A percentile compares a stretch with the other conserved stretches of the same genome.
These are phyloP conservation scores for Dactylonectria macrodidyma DNA, from an alignment of 2,329 filamentous ascomycete species.

Conservation along the genomic window DNA sequence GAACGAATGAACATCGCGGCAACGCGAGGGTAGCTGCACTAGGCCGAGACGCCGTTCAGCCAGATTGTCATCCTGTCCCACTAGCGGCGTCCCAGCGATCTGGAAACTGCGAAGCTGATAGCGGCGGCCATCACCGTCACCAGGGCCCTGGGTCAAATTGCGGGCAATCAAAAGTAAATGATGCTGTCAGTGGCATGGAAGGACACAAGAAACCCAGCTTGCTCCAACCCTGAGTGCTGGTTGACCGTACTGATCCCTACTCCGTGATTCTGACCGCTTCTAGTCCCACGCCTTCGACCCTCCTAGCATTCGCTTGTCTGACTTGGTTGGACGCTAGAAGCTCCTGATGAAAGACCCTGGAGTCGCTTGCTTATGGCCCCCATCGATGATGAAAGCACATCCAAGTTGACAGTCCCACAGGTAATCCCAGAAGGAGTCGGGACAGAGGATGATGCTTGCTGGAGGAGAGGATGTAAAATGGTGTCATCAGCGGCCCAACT, in stretches of 20 bases:
- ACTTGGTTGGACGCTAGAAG: slow-evolving; percentile 35
- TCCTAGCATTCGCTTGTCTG: slow-evolving; percentile 17
- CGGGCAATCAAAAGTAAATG: slow-evolving; percentile 38
- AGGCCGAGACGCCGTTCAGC: slow-evolving; percentile 35
- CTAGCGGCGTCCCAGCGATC: slow-evolving; percentile 49
- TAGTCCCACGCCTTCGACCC: slow-evolving; percentile 43
- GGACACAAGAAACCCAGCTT: not conserved
- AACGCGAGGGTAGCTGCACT: slow-evolving; percentile 33
- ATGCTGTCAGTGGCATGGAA: slow-evolving; percentile 27
- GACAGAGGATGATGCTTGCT: not conserved
- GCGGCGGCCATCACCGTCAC: slow-evolving; percentile 38
- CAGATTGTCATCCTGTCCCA: slow-evolving; percentile 34
- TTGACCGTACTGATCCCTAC: slow-evolving; percentile 7
- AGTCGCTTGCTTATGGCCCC: not conserved
- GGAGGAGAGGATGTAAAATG: slow-evolving; percentile 8
- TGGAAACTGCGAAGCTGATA: slow-evolving; percentile 42
- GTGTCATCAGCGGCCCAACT: slow-evolving; percentile 10
- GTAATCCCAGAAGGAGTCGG: not conserved
- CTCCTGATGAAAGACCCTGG: slow-evolving; percentile 22
- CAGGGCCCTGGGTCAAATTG: slow-evolving; percentile 37
- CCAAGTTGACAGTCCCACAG: slow-evolving; percentile 15
- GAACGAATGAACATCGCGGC: slow-evolving; percentile 32
- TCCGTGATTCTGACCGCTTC: not conserved
- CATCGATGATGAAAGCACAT: slow-evolving; percentile 21
- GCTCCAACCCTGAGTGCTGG: not conserved